Evolutionary conservation across 352 stramenopile genomes (phyloP), one percentile per base, ranked within the genome.

Genomic region (Globisporangium recalcitrans): DNA sequence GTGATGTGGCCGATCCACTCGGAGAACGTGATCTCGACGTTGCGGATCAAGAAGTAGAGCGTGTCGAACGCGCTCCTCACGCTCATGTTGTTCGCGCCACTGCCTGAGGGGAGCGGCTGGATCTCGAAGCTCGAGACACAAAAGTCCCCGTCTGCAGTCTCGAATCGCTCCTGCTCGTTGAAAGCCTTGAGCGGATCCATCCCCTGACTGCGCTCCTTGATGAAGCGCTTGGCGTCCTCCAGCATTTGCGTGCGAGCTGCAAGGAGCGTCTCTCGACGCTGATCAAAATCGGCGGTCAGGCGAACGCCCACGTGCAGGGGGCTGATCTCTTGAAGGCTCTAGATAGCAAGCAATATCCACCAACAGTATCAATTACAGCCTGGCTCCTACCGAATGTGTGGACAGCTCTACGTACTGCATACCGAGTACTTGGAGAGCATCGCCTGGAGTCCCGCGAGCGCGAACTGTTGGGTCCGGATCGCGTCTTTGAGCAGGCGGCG

Each of bases 21-120:
- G 9, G 78, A 81, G 56, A 85, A 77, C 52, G 73, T 84, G 67
- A 88, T 84, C 65, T 88, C 78, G 8, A 80, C 56, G 49, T 85
- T 85, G 34, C 68, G 73, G 16, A 70, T 68, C 29, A 70, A 72
- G 16, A 73, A 71, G 31, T 63, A 65, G 4, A 81, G 60, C n/a
- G 78, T 71, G 8, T 79, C 65, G 31, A 75, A 64, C 3, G 80
- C 66, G 9, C 68, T 64, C 27, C 68, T 62, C 29, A 82, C 64
- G 0, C 67, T 68, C 1, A 70, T 55, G 22, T 58, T 68, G 9
- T 65, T 56, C 3, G 42, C 3, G 2, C 34, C 34, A 2, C 3
- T 19, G n/a, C 42, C 22, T 22, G n/a, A 49, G 1, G 54, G 38
- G 2, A 88, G 59, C 34, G 71, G 71, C 13, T 75, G 57, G 19